Base-by-base conservation (phyloP, 495 filamentous ascomycete genomes). In the Evernia prunastri region DNA sequence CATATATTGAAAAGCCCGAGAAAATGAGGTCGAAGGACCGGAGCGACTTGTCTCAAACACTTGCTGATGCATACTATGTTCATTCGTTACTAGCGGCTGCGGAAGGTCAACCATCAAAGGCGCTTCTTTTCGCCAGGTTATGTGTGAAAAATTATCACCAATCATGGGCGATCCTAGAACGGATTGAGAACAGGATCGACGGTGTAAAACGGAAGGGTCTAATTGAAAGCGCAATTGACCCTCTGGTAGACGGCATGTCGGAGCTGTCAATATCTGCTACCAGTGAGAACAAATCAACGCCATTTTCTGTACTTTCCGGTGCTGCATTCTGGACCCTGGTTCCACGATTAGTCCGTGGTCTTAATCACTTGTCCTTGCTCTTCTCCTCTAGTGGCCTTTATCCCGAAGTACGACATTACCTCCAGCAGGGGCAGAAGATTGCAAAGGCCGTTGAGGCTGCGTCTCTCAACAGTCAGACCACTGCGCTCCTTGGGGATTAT, bases 401-500 rank as follows among this genome's bases (percentile, higher is more conserved):
- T 67, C 86, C 88, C 58, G 95, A 97, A 72, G 89, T 92, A 10
- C 77, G 93, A n/a, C 94, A 91, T 73, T 96, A 96, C 68, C 83
- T 87, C 10, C 87, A 96, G 66, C 87, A 96, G 70, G 90, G 90
- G 2, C 77, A 89, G 58, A 90, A 89, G 71, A 84, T 96, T 64
- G 91, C 89, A 57, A 79, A 83, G 51, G 84, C 86, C 17, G 82
- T 87, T 12, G 77, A 82, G 42, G 86, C 90, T 5, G 80, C 82
- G 23, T 83, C 87, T 45, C 68, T 81, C 29, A 70, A 78, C 33
- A 74, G 58, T 33, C 67, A 58, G 37, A 61, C n/a, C 29, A 56
- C 40, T 8, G 51, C 54, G 8, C 45, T 54, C 17, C 40, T 59
- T 35, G 67, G 61, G 23, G 17, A 66, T 33, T 45, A 58, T 23